phyloP scores from a whole-genome alignment of 768 basidiomycete species.

The Termitomyces bulborhizus region DNA sequence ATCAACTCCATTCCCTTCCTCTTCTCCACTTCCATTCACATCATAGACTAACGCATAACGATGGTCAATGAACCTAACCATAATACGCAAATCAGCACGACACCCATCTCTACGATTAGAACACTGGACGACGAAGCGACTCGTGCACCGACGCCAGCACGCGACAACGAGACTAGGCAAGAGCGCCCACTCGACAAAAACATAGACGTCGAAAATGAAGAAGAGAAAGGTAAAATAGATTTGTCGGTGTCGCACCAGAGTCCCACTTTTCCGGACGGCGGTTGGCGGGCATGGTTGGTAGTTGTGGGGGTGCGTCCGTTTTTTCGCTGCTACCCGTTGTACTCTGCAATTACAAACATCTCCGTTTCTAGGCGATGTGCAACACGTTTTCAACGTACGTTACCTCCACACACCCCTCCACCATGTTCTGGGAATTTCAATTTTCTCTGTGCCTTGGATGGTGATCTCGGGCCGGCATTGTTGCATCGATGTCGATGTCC shows the following conservation, averaged over 20 bases:
- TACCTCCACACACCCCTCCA: not conserved
- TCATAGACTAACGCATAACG: not conserved
- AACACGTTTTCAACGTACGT: constrained; percentile 42
- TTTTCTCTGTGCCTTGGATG: too few relatives aligned
- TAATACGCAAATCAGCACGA: not conserved
- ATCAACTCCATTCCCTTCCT: not conserved
- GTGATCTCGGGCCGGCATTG: not conserved
- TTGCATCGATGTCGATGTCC: not conserved
- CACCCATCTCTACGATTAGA: not conserved
- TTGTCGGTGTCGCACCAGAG: not conserved
- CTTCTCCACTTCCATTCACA: not conserved
- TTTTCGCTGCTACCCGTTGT: too few relatives aligned
- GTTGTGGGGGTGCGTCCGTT: constrained; percentile 31
- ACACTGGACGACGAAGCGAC: constrained; percentile 1
- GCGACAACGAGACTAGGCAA: not conserved
- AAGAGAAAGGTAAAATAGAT: not conserved
- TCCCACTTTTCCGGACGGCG: constrained; percentile 34
- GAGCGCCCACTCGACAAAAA: not conserved
- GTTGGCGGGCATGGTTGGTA: constrained; percentile 37
- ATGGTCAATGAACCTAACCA: not conserved
- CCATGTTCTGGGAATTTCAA: not conserved
- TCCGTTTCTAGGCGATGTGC: constrained; percentile 32
- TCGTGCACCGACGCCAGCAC: not conserved
- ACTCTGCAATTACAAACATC: not conserved
- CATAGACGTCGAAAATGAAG: not conserved